A percentile compares a stretch with the other conserved stretches of the same genome.
These are phyloP conservation scores for Botrytis galanthina DNA, from an alignment of 2,329 filamentous ascomycete genomes.

Conservation along the genomic window DNA sequence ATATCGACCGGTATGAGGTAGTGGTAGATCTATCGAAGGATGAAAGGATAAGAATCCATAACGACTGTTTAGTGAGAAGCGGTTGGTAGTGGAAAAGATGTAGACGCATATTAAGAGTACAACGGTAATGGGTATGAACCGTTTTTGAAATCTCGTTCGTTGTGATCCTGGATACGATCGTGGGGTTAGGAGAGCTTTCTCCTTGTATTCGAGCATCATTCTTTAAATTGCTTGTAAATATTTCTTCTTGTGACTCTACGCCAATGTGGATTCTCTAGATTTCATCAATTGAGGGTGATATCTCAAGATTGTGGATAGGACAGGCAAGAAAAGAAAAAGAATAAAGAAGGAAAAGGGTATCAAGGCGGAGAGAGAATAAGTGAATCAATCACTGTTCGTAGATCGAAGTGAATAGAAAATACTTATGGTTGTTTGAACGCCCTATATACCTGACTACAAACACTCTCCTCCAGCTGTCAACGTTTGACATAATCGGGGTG, in stretches of 20 bases:
- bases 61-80: not conserved
- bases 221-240: no score
- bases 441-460: not conserved
- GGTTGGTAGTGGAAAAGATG: not conserved
- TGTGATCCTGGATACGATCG: not conserved
- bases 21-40: not conserved
- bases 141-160: not conserved
- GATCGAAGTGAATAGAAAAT: not conserved
- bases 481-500: not conserved
- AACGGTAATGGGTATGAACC: not conserved
- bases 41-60: not conserved
- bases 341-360: not conserved
- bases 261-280: not conserved
- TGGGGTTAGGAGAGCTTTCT: not conserved
- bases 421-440: not conserved
- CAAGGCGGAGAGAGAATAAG: not conserved
- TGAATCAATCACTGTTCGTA: not conserved
- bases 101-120: not conserved
- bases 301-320: not conserved
- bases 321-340: not conserved
- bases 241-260: not conserved
- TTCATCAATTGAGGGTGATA: not conserved
- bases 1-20: not conserved
- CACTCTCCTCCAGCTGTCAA: not conserved
- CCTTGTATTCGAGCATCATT: slow-evolving; percentile 9